Percentiles rank a stretch among this genome's conserved stretches.
Evolutionary conservation across 371 early-diverging fungal genomes (phyloP).

Genomic region (Phascolomyces articulosus): DNA sequence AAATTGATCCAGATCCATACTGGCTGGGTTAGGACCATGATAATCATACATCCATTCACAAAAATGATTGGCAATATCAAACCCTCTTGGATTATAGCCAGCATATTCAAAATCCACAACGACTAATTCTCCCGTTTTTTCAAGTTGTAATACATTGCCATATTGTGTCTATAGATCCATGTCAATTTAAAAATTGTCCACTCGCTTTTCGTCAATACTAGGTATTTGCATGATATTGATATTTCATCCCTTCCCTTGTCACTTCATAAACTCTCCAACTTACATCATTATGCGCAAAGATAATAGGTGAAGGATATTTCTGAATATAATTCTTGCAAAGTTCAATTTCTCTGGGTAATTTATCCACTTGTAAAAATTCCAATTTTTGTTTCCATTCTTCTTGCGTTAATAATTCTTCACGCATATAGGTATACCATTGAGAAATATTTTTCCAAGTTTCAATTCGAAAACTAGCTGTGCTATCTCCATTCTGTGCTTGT

Average conservation of each 20-base stretch:
- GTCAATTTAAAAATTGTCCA: too few relatives aligned
- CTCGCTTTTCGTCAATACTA: too few relatives aligned
- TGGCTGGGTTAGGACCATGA: slow-evolving; percentile 59
- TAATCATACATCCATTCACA: slow-evolving; percentile 91
- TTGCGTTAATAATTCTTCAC: slow-evolving; percentile 22
- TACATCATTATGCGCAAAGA: slow-evolving; percentile 66
- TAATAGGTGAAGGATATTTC: slow-evolving; percentile 49
- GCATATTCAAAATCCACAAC: slow-evolving; percentile 89
- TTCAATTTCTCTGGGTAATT: slow-evolving; percentile 42
- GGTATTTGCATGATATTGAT: too few relatives aligned
- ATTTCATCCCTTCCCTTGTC: too few relatives aligned
- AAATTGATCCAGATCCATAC: slow-evolving; percentile 46
- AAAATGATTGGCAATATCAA: slow-evolving; percentile 89
- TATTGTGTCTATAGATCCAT: slow-evolving; percentile 64
- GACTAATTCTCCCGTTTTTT: slow-evolving; percentile 59
- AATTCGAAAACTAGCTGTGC: slow-evolving; percentile 24
- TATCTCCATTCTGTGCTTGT: slow-evolving; percentile 4
- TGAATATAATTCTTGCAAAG: slow-evolving; percentile 35
- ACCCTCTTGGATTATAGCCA: slow-evolving; percentile 83
- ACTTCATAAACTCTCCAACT: slow-evolving; percentile 8
- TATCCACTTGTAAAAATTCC: slow-evolving; percentile 42
- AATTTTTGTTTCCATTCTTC: slow-evolving; percentile 18
- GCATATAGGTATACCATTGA: slow-evolving; percentile 11
- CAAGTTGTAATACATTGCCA: slow-evolving; percentile 75
- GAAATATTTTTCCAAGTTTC: slow-evolving; percentile 66